Evolutionary conservation across 2,329 filamentous ascomycete genomes (phyloP).

Genomic region (Cladosporium oxysporum): DNA sequence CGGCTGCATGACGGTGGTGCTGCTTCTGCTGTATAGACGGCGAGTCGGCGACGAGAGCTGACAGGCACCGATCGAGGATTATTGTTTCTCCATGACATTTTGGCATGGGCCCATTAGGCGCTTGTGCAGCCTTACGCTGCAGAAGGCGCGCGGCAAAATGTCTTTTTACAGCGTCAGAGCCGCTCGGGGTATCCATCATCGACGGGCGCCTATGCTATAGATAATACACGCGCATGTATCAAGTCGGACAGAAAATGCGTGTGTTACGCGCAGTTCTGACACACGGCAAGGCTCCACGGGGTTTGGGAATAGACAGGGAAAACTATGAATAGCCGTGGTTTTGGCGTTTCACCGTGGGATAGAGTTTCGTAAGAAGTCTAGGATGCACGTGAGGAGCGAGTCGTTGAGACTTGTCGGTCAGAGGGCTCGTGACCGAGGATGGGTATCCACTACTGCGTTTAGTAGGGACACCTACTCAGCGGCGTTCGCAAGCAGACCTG

Average conservation of each 20-base stretch:
- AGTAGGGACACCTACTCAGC: background rate
- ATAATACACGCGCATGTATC: background rate
- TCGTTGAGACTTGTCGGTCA: constrained; percentile 10
- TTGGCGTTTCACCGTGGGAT: constrained; percentile 12
- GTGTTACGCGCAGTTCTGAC: background rate
- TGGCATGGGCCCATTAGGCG: constrained; percentile 3
- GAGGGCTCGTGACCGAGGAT: constrained; percentile 2
- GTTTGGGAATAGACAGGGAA: background rate
- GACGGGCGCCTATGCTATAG: background rate
- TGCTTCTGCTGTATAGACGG: background rate
- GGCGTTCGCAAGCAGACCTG: constrained; percentile 1
- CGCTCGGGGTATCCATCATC: background rate
- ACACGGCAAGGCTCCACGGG: background rate
- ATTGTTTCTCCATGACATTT: background rate
- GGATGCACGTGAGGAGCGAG: constrained; percentile 16
- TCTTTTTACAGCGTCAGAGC: background rate
- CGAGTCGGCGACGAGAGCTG: background rate
- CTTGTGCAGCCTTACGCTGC: constrained; percentile 5
- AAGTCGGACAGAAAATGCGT: background rate
- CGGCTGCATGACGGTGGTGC: background rate
- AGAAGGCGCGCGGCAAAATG: constrained; percentile 6
- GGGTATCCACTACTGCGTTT: constrained; percentile 1
- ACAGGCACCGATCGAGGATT: background rate
- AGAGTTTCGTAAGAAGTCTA: constrained; percentile 2
- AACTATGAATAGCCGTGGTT: constrained; percentile 5